Percentiles rank a stretch among this genome's conserved stretches.
Conservation (phyloP, 805 yeast genomes). For the Komagataella pastoris region DNA sequence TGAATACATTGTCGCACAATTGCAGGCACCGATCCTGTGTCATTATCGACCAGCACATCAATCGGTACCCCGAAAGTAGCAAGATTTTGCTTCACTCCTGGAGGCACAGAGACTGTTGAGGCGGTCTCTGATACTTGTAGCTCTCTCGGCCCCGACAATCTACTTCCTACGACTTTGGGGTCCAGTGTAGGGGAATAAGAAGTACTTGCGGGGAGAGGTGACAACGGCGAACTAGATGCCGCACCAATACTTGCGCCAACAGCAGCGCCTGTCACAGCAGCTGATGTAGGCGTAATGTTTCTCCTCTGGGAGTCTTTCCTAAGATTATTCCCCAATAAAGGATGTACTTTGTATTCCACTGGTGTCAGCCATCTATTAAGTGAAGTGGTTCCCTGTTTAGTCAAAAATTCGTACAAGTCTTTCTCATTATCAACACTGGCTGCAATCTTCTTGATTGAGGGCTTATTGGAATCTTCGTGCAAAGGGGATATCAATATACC, state of each 20-base stretch:
- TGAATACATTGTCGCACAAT: slow-evolving; percentile 82
- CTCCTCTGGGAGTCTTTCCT: not conserved
- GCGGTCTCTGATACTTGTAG: not conserved
- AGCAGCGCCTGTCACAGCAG: not conserved
- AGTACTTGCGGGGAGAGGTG: slow-evolving; percentile 1
- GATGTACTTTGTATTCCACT: slow-evolving; percentile 60
- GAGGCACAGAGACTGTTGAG: not conserved
- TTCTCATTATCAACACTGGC: slow-evolving; percentile 70
- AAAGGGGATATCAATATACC: slow-evolving; percentile 79
- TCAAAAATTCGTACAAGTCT: slow-evolving; percentile 61
- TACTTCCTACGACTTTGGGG: slow-evolving; percentile 1
- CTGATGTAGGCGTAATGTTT: not conserved
- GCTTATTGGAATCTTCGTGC: slow-evolving; percentile 30
- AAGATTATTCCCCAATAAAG: slow-evolving; percentile 32
- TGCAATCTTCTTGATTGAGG: slow-evolving; percentile 71
- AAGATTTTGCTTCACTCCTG: not conserved
- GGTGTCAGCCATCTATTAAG: slow-evolving; percentile 36
- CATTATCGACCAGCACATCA: slow-evolving; percentile 63
- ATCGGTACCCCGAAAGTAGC: slow-evolving; percentile 68
- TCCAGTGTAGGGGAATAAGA: slow-evolving; percentile 1
- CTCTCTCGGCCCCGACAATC: not conserved
- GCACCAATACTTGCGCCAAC: not conserved
- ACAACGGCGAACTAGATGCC: not conserved
- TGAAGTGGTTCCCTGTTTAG: slow-evolving; percentile 22
- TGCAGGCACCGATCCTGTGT: slow-evolving; percentile 85